Evolutionary conservation across 2,329 filamentous ascomycete species (phyloP).

Genomic region (Epichloe hybrida): DNA sequence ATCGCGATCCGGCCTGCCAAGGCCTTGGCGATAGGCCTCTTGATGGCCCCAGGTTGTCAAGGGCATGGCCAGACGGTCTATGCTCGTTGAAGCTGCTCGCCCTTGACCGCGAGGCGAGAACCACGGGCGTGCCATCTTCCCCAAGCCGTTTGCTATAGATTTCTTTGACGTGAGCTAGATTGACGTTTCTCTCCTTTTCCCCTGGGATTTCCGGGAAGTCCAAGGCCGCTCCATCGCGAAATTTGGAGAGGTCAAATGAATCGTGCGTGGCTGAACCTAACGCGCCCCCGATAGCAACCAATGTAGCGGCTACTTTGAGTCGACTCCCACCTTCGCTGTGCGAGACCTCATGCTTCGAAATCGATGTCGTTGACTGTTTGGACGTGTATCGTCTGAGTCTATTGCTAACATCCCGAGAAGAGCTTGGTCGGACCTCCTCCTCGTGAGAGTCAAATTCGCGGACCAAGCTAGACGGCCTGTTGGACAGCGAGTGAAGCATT

Average conservation of each 20-base stretch:
- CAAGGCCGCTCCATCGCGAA: conserved; percentile 30
- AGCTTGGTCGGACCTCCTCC: neutral
- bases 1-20: neutral
- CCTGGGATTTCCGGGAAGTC: conserved; percentile 44
- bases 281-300: conserved; percentile 30
- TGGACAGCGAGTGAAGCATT: neutral
- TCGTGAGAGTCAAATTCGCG: neutral
- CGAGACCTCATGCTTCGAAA: neutral
- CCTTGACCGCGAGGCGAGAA: conserved; percentile 17
- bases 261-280: conserved; percentile 33
- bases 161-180: conserved; percentile 24
- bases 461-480: neutral
- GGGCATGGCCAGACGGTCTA: neutral
- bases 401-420: neutral
- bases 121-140: conserved; percentile 17
- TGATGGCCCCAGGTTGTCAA: neutral
- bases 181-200: conserved; percentile 19
- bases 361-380: neutral
- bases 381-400: neutral
- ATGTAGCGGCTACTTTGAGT: conserved; percentile 26
- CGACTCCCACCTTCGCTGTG: conserved; percentile 16
- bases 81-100: conserved; percentile 21
- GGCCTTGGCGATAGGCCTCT: conserved; percentile 4
- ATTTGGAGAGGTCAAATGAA: conserved; percentile 35
- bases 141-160: conserved; percentile 25